Conservation (phyloP, 495 filamentous ascomycete genomes). For the Podospora pseudopauciseta region DNA sequence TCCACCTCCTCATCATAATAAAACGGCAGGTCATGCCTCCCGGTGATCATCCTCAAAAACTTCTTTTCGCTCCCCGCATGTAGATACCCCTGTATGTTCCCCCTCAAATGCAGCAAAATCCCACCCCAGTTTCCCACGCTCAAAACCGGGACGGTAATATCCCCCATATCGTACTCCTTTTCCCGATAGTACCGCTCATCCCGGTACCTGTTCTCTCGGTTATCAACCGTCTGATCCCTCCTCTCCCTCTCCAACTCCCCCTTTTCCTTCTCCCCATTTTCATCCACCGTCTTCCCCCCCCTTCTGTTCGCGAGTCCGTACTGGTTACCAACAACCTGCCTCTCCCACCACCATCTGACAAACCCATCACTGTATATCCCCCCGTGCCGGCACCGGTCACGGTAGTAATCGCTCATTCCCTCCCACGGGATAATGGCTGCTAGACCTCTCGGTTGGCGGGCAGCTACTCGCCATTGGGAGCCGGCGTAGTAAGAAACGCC, state of each 20-base stretch:
- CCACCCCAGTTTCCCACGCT: conserved; percentile 66
- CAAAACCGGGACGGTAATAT: conserved; percentile 60
- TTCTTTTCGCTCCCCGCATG: conserved; percentile 59
- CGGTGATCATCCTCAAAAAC: conserved; percentile 63
- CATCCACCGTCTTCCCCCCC: conserved; percentile 56
- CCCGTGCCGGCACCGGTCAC: conserved; percentile 60
- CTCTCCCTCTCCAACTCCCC: conserved; percentile 52
- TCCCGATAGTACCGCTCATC: conserved; percentile 60
- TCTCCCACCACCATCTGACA: conserved; percentile 63
- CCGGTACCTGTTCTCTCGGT: conserved; percentile 49
- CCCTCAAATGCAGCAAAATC: conserved; percentile 59
- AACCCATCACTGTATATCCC: conserved; percentile 62
- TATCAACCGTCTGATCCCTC: conserved; percentile 59
- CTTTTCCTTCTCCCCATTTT: conserved; percentile 48
- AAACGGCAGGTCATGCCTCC: conserved; percentile 68
- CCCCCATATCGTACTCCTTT: conserved; percentile 57
- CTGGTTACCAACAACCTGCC: conserved; percentile 61
- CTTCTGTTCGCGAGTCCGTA: conserved; percentile 48
- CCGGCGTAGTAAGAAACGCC: conserved; percentile 63
- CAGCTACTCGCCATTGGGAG: conserved; percentile 60
- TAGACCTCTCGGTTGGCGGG: conserved; percentile 56
- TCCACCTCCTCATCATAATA: conserved; percentile 64
- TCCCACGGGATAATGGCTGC: conserved; percentile 63
- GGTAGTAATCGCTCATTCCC: conserved; percentile 66
- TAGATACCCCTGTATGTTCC: conserved; percentile 61